Conservation (phyloP, 768 basidiomycete genomes). For the Leccinellum albellum region DNA sequence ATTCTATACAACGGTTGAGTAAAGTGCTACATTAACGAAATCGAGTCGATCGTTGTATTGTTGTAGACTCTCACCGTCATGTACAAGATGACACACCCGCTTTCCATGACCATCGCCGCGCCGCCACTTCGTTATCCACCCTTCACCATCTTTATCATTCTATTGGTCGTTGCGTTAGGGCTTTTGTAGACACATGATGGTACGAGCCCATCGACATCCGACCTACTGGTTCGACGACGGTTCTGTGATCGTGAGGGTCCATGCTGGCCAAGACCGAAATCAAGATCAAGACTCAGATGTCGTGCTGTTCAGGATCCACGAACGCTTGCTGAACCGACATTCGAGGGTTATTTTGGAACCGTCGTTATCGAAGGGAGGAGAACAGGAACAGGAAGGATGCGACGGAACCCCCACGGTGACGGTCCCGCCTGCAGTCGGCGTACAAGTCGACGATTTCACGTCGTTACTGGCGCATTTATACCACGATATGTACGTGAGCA, state of each 20-base stretch:
- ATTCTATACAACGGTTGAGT: constrained; percentile 83
- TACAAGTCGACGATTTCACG: constrained; percentile 48
- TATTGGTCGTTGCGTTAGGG: constrained; percentile 4
- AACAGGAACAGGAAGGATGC: constrained; percentile 1
- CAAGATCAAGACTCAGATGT: background rate
- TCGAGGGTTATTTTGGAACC: constrained; percentile 28
- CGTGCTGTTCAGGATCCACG: constrained; percentile 55
- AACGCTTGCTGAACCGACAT: constrained; percentile 48
- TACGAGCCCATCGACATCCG: constrained; percentile 34
- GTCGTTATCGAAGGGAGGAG: background rate
- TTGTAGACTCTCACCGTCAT: background rate
- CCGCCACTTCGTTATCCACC: background rate
- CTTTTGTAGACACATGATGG: constrained; percentile 1
- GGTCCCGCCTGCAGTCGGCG: constrained; percentile 37
- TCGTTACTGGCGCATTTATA: constrained; percentile 62
- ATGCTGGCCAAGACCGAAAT: constrained; percentile 27
- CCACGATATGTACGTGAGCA: constrained; percentile 65
- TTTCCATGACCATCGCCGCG: background rate
- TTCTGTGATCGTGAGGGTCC: constrained; percentile 44
- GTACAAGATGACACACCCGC: background rate
- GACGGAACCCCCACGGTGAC: constrained; percentile 15
- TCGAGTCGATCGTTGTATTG: background rate
- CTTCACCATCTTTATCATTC: constrained; percentile 5
- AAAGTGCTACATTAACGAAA: constrained; percentile 67
- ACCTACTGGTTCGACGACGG: constrained; percentile 68